Evolutionary conservation across 805 yeast genomes (phyloP).

Genomic region (Hanseniaspora hatyaiensis): DNA sequence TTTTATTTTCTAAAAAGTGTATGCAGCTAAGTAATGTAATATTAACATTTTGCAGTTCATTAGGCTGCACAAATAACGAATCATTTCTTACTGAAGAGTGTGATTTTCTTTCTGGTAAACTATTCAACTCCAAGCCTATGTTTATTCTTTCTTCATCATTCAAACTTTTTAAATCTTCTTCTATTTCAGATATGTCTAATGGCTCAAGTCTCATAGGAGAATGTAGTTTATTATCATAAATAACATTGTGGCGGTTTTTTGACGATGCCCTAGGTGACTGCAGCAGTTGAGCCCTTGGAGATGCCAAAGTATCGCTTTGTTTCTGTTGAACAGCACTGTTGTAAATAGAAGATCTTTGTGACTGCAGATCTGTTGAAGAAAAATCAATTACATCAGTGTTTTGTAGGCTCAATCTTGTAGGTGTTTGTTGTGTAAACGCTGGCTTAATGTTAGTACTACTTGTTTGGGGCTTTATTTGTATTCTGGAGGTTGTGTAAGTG

Average conservation of each 20-base stretch:
- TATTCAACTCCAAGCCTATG: conserved; percentile 1
- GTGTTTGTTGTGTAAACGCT: conserved; percentile 9
- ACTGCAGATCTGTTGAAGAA: not conserved
- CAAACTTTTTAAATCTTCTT: conserved; percentile 8
- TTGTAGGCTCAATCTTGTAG: conserved; percentile 1
- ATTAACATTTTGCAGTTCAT: conserved; percentile 41
- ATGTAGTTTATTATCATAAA: conserved; percentile 27
- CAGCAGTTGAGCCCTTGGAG: conserved; percentile 16
- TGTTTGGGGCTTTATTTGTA: conserved; percentile 27
- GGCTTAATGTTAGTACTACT: not conserved
- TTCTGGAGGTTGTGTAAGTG: conserved; percentile 30
- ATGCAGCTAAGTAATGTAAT: conserved; percentile 37
- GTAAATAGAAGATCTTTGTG: conserved; percentile 13
- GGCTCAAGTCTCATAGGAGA: conserved; percentile 25
- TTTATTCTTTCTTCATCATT: conserved; percentile 3
- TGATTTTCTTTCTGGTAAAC: not conserved
- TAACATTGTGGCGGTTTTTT: conserved; percentile 26
- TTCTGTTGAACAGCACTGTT: not conserved
- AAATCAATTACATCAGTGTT: not conserved
- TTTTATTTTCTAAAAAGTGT: conserved; percentile 39
- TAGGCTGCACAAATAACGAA: conserved; percentile 47
- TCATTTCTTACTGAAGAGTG: not conserved
- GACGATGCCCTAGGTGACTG: conserved; percentile 15
- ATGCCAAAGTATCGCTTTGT: conserved; percentile 1
- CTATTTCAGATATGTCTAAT: conserved; percentile 12